phyloP scores from a whole-genome alignment of 75 land plant species.

The Cunninghamia lanceolata region DNA sequence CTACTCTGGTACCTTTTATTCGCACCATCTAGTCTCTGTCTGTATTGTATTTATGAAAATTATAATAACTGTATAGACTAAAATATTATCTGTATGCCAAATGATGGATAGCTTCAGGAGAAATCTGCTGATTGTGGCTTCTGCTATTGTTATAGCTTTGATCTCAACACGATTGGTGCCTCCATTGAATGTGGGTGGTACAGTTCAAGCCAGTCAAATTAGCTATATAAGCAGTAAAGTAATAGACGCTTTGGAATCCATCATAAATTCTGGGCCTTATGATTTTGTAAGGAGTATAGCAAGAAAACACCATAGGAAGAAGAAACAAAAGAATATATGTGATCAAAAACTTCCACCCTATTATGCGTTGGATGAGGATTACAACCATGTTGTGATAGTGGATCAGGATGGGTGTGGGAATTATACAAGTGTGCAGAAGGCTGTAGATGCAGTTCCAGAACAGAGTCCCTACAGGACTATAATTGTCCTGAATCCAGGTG shows the following conservation, averaged over 20 bases:
- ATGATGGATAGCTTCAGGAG: not conserved
- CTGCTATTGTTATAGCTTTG: constrained; percentile 1
- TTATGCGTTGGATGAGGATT: not conserved
- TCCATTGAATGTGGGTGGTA: not conserved
- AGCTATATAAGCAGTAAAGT: not conserved
- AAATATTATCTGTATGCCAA: not conserved
- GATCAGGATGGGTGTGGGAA: constrained; percentile 49
- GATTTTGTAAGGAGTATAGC: not conserved
- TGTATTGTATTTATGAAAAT: not conserved
- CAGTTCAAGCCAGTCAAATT: not conserved
- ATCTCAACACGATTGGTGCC: not conserved
- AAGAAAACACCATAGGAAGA: constrained; percentile 6
- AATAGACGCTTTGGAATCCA: not conserved
- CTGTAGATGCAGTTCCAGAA: constrained; percentile 75
- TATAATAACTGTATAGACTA: not conserved
- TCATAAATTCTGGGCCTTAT: not conserved
- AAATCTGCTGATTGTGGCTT: not conserved
- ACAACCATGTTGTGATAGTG: constrained; percentile 32
- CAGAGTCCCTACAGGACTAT: constrained; percentile 44
- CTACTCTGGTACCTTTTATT: not conserved
- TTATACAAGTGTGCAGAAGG: constrained; percentile 72
- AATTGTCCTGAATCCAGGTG: constrained; percentile 57
- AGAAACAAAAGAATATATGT: not conserved
- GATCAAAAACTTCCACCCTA: constrained; percentile 7
- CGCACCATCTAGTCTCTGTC: not conserved